Evolutionary conservation across 2,329 filamentous ascomycete genomes (phyloP).

Genomic region (Septoria petroselini): DNA sequence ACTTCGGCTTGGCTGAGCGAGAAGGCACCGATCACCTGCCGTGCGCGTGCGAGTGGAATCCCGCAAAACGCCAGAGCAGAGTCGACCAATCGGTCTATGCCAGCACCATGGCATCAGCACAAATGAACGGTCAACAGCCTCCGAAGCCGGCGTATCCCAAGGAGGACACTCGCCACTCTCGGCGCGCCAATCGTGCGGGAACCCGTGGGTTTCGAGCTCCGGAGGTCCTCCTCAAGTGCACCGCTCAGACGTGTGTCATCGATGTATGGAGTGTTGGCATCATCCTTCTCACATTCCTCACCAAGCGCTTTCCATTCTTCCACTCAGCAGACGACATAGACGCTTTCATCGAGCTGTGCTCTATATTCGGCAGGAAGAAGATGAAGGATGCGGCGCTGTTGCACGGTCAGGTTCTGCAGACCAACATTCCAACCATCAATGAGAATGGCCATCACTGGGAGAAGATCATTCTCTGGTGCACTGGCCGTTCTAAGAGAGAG

Average conservation of each 20-base stretch:
- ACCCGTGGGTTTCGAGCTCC: slow-evolving; percentile 94
- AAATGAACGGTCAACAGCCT: slow-evolving; percentile 29
- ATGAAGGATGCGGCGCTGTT: slow-evolving; percentile 81
- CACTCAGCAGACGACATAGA: slow-evolving; percentile 98
- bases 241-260: slow-evolving; percentile 84
- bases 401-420: slow-evolving; percentile 90
- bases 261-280: slow-evolving; percentile 97
- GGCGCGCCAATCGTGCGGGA: slow-evolving; percentile 88
- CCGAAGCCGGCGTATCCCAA: slow-evolving; percentile 71
- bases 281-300: slow-evolving; percentile 92
- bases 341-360: slow-evolving; percentile 94
- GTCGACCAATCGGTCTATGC: slow-evolving; percentile 59
- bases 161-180: slow-evolving; percentile 79
- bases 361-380: slow-evolving; percentile 79
- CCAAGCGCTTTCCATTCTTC: slow-evolving; percentile 93
- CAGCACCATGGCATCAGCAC: slow-evolving; percentile 46
- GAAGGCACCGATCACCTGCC: slow-evolving; percentile 69
- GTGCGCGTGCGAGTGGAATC: slow-evolving; percentile 73
- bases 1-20: slow-evolving; percentile 91
- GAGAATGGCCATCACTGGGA: slow-evolving; percentile 81
- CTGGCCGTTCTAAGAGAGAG: slow-evolving; percentile 62
- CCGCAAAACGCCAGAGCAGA: slow-evolving; percentile 58
- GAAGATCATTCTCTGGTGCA: slow-evolving; percentile 95
- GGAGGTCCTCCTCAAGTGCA: slow-evolving; percentile 96
- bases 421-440: slow-evolving; percentile 85